Evolutionary conservation across 331 rosid species (phyloP).

Genomic region (Malus hybrid): DNA sequence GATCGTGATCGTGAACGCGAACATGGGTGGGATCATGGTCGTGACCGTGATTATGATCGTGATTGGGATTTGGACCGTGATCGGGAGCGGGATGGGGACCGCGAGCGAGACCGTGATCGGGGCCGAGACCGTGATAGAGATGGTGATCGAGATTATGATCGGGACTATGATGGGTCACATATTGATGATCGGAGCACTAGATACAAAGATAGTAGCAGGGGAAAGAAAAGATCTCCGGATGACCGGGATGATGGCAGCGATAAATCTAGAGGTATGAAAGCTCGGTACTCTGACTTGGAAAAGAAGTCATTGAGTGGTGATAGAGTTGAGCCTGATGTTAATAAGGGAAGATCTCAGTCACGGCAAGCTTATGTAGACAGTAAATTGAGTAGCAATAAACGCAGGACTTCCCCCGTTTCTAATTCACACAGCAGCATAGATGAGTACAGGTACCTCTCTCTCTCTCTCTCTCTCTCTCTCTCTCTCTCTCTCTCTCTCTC

Average conservation of each 20-base stretch:
- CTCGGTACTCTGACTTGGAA: conserved; percentile 52
- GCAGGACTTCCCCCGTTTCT: conserved; percentile 62
- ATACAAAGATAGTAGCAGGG: conserved; percentile 59
- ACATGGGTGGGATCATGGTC: conserved; percentile 37
- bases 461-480: background rate
- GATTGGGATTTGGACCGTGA: conserved; percentile 43
- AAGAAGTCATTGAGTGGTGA: conserved; percentile 53
- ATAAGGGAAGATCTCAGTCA: conserved; percentile 59
- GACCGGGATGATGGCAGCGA: conserved; percentile 65
- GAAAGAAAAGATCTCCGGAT: conserved; percentile 67
- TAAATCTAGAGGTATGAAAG: conserved; percentile 51
- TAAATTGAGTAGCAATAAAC: conserved; percentile 38
- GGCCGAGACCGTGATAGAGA: conserved; percentile 45
- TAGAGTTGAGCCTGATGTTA: conserved; percentile 58
- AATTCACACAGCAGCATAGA: conserved; percentile 50
- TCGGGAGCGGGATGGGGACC: conserved; percentile 41
- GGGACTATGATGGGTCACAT: conserved; percentile 57
- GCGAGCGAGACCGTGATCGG: conserved; percentile 43
- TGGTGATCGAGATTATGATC: conserved; percentile 48
- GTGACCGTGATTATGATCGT: conserved; percentile 42
- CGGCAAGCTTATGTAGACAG: conserved; percentile 53
- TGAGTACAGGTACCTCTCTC: conserved; percentile 53
- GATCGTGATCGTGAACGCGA: conserved; percentile 28
- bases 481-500: no score
- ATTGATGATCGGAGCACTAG: conserved; percentile 46